phyloP scores from a whole-genome alignment of 352 stramenopile genomes.

The Halophytophthora polymorphica region DNA sequence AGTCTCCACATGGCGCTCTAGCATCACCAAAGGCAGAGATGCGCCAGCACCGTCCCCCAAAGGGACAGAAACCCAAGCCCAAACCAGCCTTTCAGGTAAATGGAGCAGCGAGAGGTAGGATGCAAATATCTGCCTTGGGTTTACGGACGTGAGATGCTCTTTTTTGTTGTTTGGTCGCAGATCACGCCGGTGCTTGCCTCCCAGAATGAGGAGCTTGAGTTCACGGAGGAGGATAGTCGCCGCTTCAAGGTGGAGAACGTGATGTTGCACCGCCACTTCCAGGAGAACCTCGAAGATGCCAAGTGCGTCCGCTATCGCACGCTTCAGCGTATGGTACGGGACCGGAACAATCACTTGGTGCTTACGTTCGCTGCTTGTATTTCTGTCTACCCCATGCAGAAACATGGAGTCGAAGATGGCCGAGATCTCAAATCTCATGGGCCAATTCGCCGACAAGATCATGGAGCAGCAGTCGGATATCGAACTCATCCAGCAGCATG shows the following conservation, averaged over 20 bases:
- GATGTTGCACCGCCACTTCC: constrained; percentile 76
- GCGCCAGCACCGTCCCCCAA: constrained; percentile 5
- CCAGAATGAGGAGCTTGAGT: constrained; percentile 46
- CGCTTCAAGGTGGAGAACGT: constrained; percentile 74
- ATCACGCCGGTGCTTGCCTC: constrained; percentile 34
- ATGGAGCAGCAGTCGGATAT: constrained; percentile 81
- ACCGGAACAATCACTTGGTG: too few relatives aligned
- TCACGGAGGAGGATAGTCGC: constrained; percentile 59
- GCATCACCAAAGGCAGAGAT: constrained; percentile 15
- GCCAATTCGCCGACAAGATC: constrained; percentile 84
- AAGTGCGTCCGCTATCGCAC: constrained; percentile 37
- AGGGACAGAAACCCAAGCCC: constrained; percentile 7
- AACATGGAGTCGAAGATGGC: constrained; percentile 86
- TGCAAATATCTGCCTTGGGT: neutral
- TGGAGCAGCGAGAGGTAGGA: neutral
- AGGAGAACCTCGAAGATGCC: constrained; percentile 83
- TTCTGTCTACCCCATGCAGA: constrained; percentile 20
- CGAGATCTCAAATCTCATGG: constrained; percentile 83
- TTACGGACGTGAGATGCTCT: too few relatives aligned
- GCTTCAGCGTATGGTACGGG: neutral
- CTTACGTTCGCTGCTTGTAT: neutral
- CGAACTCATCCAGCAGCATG: constrained; percentile 71
- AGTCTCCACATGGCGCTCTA: constrained; percentile 1
- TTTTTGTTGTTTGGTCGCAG: constrained; percentile 7
- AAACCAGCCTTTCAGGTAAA: constrained; percentile 7